phyloP scores from a whole-genome alignment of 2,329 filamentous ascomycete species.

The Lachnellula cervina region DNA sequence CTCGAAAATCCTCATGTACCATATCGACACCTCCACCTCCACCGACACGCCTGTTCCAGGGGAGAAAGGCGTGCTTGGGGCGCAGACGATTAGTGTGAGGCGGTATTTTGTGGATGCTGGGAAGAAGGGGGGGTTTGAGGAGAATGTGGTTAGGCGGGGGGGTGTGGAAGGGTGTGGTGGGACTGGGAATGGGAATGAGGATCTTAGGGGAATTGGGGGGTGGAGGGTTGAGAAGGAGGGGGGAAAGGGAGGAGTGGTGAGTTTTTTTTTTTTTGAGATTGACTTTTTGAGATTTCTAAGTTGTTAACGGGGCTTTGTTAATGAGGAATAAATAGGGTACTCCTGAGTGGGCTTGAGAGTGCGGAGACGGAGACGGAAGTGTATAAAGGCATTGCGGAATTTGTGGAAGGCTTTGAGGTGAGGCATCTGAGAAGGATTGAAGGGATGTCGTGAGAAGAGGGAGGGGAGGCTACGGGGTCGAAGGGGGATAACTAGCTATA shows the following conservation, averaged over 20 bases:
- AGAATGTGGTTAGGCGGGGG: conserved; percentile 9
- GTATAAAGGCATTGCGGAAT: conserved; percentile 11
- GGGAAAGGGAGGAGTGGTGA: conserved; percentile 16
- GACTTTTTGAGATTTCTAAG: neutral
- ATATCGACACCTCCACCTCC: conserved; percentile 35
- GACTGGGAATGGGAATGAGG: too few relatives aligned
- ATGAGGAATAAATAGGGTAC: conserved; percentile 1
- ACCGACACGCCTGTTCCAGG: neutral
- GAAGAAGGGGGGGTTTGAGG: conserved; percentile 9
- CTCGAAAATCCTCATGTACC: conserved; percentile 38
- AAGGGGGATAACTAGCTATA: too few relatives aligned
- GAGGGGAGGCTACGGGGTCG: too few relatives aligned
- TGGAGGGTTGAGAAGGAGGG: conserved; percentile 20
- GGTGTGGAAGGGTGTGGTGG: conserved; percentile 8
- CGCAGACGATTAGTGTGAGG: conserved; percentile 12
- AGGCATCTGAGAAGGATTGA: conserved; percentile 12
- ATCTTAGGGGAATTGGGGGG: too few relatives aligned
- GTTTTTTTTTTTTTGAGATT: neutral
- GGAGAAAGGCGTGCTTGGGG: conserved; percentile 5
- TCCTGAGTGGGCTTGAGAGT: conserved; percentile 17
- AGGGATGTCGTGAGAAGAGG: neutral
- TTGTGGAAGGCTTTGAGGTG: conserved; percentile 15
- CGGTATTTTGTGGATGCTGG: conserved; percentile 8
- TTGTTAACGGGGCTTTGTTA: neutral
- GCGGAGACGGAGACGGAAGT: conserved; percentile 7